Base-by-base conservation (phyloP, 2,329 filamentous ascomycete species). In the Monosporascus cannonballus region DNA sequence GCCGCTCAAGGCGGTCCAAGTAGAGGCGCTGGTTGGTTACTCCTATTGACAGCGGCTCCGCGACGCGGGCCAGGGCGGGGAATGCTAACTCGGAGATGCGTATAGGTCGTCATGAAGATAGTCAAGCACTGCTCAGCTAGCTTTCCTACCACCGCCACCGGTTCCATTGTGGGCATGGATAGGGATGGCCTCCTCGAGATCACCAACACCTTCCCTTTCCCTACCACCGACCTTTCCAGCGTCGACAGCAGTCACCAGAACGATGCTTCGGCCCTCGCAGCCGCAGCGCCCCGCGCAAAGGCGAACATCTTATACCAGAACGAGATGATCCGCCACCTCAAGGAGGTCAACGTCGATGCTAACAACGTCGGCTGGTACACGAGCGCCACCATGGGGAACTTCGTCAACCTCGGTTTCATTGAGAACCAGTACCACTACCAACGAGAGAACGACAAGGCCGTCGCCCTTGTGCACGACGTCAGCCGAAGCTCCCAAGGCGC, bases 351-450 rank as follows among this genome's bases (percentile, higher is more conserved):
- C 72, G 89, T 97, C 55, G 94, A 99, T 71, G 94, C 94, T 61
- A 96, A 97, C 79, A 95, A 90, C 67, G 90, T 96, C 55, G 94
- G 94, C 66, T 99, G 92, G 92, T 99, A 99, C 77, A 96, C 91
- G 54, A 96, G 91, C 76, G 90, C 92, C 59, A 96, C 91, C 72
- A 95, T 99, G 89, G 94, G 94, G 73, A 97, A 96, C 80, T 97
- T 97, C 65, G 81, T 97, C 79, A 96, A 92, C 78, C 73, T 88
- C 69, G 89, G 87, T 78, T 92, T 96, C 69, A 89, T 99, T 73
- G 94, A 99, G 81, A 99, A 97, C 78, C 92, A 96, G 74, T 91
- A 85, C 75, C 89, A 92, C 77, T 97, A 96, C 79, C 94, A 99
- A 79, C 94, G 90, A 73, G 90, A 95, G 64, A 96, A 96, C 71